A percentile compares a stretch with the other conserved stretches of the same genome.
phyloP scores from a whole-genome alignment of 257 asterid genomes.

The Orobanche coerulescens region DNA sequence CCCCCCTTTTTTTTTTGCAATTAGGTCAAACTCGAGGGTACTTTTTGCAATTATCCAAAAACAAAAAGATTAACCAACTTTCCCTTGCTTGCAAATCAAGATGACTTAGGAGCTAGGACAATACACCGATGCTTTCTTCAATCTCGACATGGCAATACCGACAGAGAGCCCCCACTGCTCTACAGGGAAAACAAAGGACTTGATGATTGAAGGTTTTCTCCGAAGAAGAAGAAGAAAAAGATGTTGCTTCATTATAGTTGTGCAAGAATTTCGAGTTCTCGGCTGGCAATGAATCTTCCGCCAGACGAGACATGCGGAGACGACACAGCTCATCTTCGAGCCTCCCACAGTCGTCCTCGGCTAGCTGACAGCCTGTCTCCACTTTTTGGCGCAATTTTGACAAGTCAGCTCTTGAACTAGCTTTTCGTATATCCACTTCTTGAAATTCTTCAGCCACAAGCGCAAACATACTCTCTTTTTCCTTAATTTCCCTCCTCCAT shows the following conservation, averaged over 20 bases:
- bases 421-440: not conserved
- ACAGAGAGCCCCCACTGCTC: not conserved
- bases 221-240: too few relatives aligned
- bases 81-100: too few relatives aligned
- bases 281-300: not conserved
- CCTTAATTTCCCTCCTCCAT: conserved; percentile 17
- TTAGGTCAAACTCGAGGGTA: too few relatives aligned
- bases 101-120: not conserved
- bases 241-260: not conserved
- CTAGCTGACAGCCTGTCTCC: conserved; percentile 1
- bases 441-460: conserved; percentile 16
- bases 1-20: too few relatives aligned
- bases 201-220: not conserved
- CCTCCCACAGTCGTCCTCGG: conserved; percentile 7
- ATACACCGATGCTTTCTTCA: not conserved
- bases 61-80: too few relatives aligned
- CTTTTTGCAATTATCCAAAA: too few relatives aligned
- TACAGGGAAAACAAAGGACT: not conserved
- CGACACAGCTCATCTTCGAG: conserved; percentile 17
- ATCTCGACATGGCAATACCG: not conserved
- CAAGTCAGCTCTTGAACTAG: not conserved
- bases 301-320: conserved; percentile 7
- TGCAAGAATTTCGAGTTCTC: not conserved
- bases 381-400: conserved; percentile 8
- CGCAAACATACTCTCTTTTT: conserved; percentile 12